Evolutionary conservation across 2,329 filamentous ascomycete species (phyloP), one percentile per base, ranked within the genome.

Genomic region (Claviceps sp.): DNA sequence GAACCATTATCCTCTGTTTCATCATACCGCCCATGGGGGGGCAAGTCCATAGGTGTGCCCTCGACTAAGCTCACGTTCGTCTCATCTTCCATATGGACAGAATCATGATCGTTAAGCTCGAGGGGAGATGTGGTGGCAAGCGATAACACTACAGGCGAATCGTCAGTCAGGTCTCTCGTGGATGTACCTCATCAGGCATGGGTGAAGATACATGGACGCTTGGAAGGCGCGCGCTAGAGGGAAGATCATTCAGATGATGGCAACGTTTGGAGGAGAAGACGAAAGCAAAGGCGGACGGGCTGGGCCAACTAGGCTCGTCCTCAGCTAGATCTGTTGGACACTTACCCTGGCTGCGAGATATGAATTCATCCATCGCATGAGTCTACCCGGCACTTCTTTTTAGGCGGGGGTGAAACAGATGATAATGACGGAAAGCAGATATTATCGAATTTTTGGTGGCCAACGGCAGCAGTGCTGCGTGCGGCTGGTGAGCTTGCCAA

Each of bases 311-410:
- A 30, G 30, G 10, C 19, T 19, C 40, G 24, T 50, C 47, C 41
- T 51, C 24, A 19, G 46, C 22, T 45, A 44, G 52, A 50, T 52
- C 49, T 40, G 47, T 50, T 41, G 49, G 46, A 26, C 49, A 47
- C 40, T 56, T 52, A 7, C 47, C 50, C 26, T 37, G 47, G 13
- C 26, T 50, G 13, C 41, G 13, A 26, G 37, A 30, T 26, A 50
- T 17, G 17, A 42, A 24, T 24, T 37, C 52, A 56, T 44, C 42
- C 54, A 54, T 56, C 19, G 43, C 41, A 34, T 7, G 42, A 11
- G 47, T 50, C 10, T 44, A 30, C 3, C 24, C 17, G 48, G 19
- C 7, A 42, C 41, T 14, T 17, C 17, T 44, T 17, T 17, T 44
- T 3, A 17, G 14, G 40, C 16, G 14, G 19, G 5, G 16, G n/a